phyloP scores from a whole-genome alignment of 176 grass and related monocot species.

The Oropetium thomaeum region DNA sequence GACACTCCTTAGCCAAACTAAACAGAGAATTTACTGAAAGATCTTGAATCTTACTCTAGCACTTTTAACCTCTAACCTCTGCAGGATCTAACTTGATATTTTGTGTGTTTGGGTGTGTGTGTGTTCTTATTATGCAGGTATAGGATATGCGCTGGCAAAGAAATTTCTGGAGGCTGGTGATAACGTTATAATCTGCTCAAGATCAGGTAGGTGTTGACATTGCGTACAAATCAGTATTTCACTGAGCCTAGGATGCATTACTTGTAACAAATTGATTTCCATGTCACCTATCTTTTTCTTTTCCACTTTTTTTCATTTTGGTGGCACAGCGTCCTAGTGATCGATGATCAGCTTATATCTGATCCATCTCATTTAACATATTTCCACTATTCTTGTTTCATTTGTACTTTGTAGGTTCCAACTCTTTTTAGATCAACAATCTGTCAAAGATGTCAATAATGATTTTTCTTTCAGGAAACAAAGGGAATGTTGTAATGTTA shows the following conservation, averaged over 20 bases:
- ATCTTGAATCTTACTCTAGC: neutral
- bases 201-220: slow-evolving; percentile 50
- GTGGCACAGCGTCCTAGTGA: neutral
- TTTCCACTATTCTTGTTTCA: neutral
- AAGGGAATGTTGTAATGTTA: neutral
- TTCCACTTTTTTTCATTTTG: neutral
- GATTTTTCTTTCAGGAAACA: neutral
- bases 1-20: neutral
- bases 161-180: slow-evolving; percentile 85
- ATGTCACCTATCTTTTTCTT: neutral
- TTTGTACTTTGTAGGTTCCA: neutral
- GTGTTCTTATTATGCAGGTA: slow-evolving; percentile 47
- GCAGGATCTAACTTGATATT: neutral
- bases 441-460: neutral
- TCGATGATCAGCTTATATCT: neutral
- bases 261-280: neutral
- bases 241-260: neutral
- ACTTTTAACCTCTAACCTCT: neutral
- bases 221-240: neutral
- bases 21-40: no score
- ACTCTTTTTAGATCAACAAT: neutral
- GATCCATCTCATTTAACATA: neutral
- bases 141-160: slow-evolving; percentile 77
- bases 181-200: slow-evolving; percentile 90
- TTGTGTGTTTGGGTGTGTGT: neutral